Base-by-base conservation (phyloP, 176 grass and related monocot genomes). In the Avena atlantica region DNA sequence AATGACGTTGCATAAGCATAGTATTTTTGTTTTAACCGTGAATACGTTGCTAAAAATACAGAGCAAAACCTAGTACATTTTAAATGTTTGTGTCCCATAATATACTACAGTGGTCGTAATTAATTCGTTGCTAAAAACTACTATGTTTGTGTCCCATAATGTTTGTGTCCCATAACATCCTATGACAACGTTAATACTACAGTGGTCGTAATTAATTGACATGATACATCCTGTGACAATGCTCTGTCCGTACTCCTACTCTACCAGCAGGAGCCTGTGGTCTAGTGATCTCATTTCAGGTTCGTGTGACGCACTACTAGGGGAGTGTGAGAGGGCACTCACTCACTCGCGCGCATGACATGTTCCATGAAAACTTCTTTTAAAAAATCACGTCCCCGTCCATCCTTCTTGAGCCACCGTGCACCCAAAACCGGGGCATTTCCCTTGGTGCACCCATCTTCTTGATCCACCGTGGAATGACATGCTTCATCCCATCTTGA, bases 391-490 rank as follows among this genome's bases (percentile, higher is more conserved):
- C 31, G 31, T 34, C 61, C 65, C 16, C 65, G 0, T 34, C 60
- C 24, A 42, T 52, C 48, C 69, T 7, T 42, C 49, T 21, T 61
- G 31, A 20, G 6, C 31, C 31, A 34, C 31, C 31, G 34, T 79
- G 81, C 48, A 82, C 55, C 34, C 70, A 61, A 76, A 82, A 15
- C 8, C 9, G 78, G 81, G 36, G 83, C 88, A 81, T 56, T 71
- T 63, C 21, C 44, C 34, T 36, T 12, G 53, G 52, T 4, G 12
- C 14, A 34, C 31, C 31, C 52, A 82, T 82, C 10, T 51, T 51
- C 72, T 72, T 10, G 63, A 84, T 72, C 64, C 81, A 50, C 23
- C 75, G 12, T 76, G 88, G 48, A 68, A 67, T 66, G 57, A 40
- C 53, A 80, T 50, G 52, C 25, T 58, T 52, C 45, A 7, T 4